phyloP scores from a whole-genome alignment of 495 filamentous ascomycete species.

The Venustampulla echinocandica region DNA sequence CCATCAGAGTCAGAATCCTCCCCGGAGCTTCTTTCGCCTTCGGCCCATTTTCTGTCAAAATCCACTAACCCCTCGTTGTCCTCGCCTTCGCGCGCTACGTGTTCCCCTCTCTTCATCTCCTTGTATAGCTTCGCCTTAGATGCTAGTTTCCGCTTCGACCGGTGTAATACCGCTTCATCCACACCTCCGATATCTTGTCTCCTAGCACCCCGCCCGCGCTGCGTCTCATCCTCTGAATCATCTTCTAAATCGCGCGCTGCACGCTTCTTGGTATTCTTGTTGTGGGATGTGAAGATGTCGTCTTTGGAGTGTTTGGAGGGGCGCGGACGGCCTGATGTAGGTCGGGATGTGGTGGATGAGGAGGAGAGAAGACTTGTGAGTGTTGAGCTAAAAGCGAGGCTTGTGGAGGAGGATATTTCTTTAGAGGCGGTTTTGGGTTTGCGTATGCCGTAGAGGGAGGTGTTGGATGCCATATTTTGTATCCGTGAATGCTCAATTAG shows the following conservation, averaged over 20 bases:
- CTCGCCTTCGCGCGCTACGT: conserved; percentile 40
- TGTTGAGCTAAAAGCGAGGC: conserved; percentile 70
- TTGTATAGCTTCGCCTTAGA: conserved; percentile 80
- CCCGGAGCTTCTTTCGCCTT: conserved; percentile 40
- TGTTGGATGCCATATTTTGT: conserved; percentile 28
- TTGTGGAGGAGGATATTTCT: conserved; percentile 59
- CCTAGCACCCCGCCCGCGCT: conserved; percentile 19
- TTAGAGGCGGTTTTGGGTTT: conserved; percentile 51
- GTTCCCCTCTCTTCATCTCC: conserved; percentile 70
- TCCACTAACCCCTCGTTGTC: conserved; percentile 70
- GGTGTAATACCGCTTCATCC: conserved; percentile 26
- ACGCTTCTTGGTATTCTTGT: conserved; percentile 61
- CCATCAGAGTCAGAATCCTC: conserved; percentile 28
- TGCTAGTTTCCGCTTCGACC: conserved; percentile 70
- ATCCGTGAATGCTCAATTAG: background rate
- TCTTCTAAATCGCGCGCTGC: conserved; percentile 30
- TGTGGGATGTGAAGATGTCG: conserved; percentile 62
- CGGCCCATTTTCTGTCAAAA: conserved; percentile 92
- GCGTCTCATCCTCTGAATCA: conserved; percentile 7
- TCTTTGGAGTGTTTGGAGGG: conserved; percentile 55
- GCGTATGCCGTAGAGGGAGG: conserved; percentile 67
- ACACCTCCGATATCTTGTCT: conserved; percentile 33
- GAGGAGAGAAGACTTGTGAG: conserved; percentile 60
- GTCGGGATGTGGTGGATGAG: conserved; percentile 29
- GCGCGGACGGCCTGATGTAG: conserved; percentile 49